A percentile compares a stretch with the other conserved stretches of the same genome.
These are phyloP conservation scores for Musa itinerans DNA, from an alignment of 176 grass and related monocot genomes.

Conservation along the genomic window DNA sequence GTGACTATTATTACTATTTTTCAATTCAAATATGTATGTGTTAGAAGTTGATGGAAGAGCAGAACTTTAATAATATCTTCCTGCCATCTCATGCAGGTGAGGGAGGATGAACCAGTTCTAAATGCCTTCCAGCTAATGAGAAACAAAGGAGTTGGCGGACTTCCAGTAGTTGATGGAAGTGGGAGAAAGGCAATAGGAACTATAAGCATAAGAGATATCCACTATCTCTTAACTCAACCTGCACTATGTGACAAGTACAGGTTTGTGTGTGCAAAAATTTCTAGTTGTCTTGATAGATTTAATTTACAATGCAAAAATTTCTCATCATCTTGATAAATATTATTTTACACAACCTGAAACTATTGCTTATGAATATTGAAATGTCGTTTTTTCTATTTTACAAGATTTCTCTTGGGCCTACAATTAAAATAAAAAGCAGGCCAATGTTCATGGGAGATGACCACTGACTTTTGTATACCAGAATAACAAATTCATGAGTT, in stretches of 20 bases:
- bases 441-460: too few relatives aligned
- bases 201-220: conserved; percentile 92
- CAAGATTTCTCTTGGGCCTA: too few relatives aligned
- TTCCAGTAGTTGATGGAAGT: conserved; percentile 77
- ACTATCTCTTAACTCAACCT: conserved; percentile 78
- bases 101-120: conserved; percentile 79
- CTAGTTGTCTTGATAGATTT: not conserved
- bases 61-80: too few relatives aligned
- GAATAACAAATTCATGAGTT: too few relatives aligned
- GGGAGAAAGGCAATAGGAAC: conserved; percentile 58
- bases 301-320: not conserved
- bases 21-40: not conserved
- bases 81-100: conserved; percentile 32
- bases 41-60: not conserved
- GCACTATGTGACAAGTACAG: conserved; percentile 82
- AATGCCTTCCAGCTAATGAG: conserved; percentile 89
- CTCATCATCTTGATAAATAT: not conserved
- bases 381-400: too few relatives aligned
- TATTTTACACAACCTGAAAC: too few relatives aligned
- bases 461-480: too few relatives aligned
- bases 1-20: not conserved
- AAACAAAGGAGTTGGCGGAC: conserved; percentile 66
- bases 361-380: too few relatives aligned
- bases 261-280: conserved; percentile 18
- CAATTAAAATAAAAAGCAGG: too few relatives aligned